phyloP scores from a whole-genome alignment of 2,329 filamentous ascomycete genomes.

The Aspergillus alliaceus region DNA sequence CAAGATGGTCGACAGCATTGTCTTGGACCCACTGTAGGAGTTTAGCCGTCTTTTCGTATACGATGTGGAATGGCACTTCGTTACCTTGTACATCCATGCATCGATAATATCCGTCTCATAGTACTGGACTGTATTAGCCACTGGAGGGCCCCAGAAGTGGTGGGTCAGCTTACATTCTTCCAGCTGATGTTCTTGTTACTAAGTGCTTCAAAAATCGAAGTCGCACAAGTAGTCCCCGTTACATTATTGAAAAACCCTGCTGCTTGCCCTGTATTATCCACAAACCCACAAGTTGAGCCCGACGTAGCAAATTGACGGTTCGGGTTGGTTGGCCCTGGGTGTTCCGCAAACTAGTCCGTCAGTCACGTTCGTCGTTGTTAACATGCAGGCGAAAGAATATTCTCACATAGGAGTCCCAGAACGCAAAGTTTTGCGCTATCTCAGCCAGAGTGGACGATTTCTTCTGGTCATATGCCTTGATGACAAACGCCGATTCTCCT shows the following conservation, averaged over 20 bases:
- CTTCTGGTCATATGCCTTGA: conserved; percentile 38
- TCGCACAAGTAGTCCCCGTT: conserved; percentile 35
- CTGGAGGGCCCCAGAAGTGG: neutral
- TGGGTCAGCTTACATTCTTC: conserved; percentile 32
- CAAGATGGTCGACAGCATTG: conserved; percentile 34
- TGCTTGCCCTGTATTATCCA: conserved; percentile 33
- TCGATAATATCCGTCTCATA: conserved; percentile 40
- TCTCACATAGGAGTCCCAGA: conserved; percentile 38
- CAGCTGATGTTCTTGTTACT: conserved; percentile 37
- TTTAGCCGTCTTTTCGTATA: neutral
- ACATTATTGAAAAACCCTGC: conserved; percentile 35
- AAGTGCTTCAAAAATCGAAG: conserved; percentile 40
- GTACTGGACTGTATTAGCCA: conserved; percentile 25
- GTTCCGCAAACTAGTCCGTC: conserved; percentile 31
- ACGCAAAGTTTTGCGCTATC: conserved; percentile 38
- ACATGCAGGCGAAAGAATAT: neutral
- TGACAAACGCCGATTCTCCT: conserved; percentile 37
- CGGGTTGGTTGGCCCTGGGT: conserved; percentile 42
- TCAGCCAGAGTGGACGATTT: conserved; percentile 36
- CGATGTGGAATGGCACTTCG: neutral
- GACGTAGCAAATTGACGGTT: conserved; percentile 43
- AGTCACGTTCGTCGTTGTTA: neutral
- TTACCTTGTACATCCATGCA: conserved; percentile 36
- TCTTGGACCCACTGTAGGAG: conserved; percentile 36
- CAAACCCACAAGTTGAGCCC: conserved; percentile 35